Evolutionary conservation across 306 rosid genomes (phyloP), one percentile per base, ranked within the genome.

Genomic region (Senna tora): DNA sequence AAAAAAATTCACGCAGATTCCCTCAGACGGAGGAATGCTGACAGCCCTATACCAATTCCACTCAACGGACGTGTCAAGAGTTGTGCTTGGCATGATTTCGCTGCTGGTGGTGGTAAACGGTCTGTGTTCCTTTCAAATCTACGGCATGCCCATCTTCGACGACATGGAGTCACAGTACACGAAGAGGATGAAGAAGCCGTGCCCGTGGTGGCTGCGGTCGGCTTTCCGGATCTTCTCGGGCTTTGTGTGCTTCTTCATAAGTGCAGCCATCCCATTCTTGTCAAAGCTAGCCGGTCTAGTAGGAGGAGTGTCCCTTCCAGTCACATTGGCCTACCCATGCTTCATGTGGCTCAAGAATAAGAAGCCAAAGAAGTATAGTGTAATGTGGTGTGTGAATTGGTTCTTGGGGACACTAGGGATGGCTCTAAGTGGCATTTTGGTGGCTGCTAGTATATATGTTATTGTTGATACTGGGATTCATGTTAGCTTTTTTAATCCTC

Each of bases 121-220:
- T 2, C n/a, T 61, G 16, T 61, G 67, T 32, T 61, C 67, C 9
- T 61, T 61, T 8, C 67, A 61, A 61, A 61, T 61, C 47, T 61
- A 61, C 19, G 30, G 67, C n/a, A 61, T 61, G 67, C 67, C 67
- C 2, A 1, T 61, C 17, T 61, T 61, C 10, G 67, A 61, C 2
- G 67, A 61, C 67, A 36, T 61, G 49, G 67, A 61, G 9, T 61
- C 67, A 38, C 67, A 61, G 5, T 61, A 61, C 67, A 36, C 67
- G 5, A 38, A 16, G 5, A 36, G 67, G 2, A 61, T 61, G 67
- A 61, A 61, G 67, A 61, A 61, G 67, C 49, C 67, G 2, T 61
- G 67, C 47, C 67, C 67, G 0, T 61, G 67, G 67, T 61, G 67
- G 67, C 67, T 61, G 9, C 32, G 67, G 9, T 17, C 67, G 0